Percentiles rank a stretch among this genome's conserved stretches.
phyloP scores from a whole-genome alignment of 495 filamentous ascomycete genomes.

The Aspergillus mulundensis region DNA sequence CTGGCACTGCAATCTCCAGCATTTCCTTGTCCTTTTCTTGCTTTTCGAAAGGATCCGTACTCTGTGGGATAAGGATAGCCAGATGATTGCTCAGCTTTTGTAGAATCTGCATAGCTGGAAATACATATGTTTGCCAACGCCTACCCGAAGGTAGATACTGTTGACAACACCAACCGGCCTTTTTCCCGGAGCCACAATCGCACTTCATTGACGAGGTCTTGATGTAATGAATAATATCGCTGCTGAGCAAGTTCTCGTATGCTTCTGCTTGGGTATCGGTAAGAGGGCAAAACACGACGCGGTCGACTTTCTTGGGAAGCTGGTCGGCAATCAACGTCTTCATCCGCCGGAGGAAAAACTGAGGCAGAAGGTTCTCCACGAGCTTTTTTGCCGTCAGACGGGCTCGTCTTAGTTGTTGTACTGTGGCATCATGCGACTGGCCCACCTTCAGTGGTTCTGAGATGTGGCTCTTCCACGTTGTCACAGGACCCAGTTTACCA shows the following conservation, averaged over 20 bases:
- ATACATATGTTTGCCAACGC: slow-evolving; percentile 75
- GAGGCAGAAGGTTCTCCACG: slow-evolving; percentile 81
- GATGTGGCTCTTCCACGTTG: slow-evolving; percentile 74
- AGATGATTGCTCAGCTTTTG: slow-evolving; percentile 92
- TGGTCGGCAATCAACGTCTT: slow-evolving; percentile 91
- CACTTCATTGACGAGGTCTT: slow-evolving; percentile 62
- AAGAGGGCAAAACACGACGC: slow-evolving; percentile 91
- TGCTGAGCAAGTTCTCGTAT: slow-evolving; percentile 76
- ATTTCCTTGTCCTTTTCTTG: slow-evolving; percentile 74
- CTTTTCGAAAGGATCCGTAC: slow-evolving; percentile 65
- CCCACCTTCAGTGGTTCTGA: slow-evolving; percentile 77
- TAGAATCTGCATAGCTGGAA: slow-evolving; percentile 75
- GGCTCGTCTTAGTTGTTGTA: slow-evolving; percentile 73
- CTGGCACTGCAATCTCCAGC: slow-evolving; percentile 70
- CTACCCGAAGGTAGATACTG: slow-evolving; percentile 51
- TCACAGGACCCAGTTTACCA: slow-evolving; percentile 72
- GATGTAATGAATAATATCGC: slow-evolving; percentile 67
- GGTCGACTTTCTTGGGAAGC: slow-evolving; percentile 92
- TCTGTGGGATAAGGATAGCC: slow-evolving; percentile 77
- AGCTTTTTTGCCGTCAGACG: slow-evolving; percentile 81
- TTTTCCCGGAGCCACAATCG: slow-evolving; percentile 64
- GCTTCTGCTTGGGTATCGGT: slow-evolving; percentile 79
- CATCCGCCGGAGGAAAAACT: slow-evolving; percentile 90
- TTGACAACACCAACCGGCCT: slow-evolving; percentile 80
- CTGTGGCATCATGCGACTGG: slow-evolving; percentile 89